A percentile compares a stretch with the other conserved stretches of the same genome.
Evolutionary conservation across 2,329 filamentous ascomycete species (phyloP).

Genomic region (Aspergillus latus): DNA sequence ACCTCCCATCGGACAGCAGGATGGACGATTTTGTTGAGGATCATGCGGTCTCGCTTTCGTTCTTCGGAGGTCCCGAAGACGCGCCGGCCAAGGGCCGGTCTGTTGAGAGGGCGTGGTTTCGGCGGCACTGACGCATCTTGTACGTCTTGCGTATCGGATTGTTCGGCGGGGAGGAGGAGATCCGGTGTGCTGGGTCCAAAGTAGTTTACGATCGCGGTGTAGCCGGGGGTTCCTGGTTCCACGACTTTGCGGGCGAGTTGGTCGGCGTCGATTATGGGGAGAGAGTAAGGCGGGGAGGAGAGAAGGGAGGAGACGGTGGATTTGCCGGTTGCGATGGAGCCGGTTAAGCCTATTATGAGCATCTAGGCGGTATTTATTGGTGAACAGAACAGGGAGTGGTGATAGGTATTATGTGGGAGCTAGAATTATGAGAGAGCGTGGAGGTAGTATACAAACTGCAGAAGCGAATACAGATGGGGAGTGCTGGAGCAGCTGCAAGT

Average conservation of each 20-base stretch:
- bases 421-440: background rate
- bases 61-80: constrained; percentile 82
- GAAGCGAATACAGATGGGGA: background rate
- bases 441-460: background rate
- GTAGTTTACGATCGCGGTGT: constrained; percentile 75
- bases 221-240: constrained; percentile 83
- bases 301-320: constrained; percentile 89
- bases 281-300: constrained; percentile 72
- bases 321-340: constrained; percentile 97
- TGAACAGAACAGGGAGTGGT: background rate
- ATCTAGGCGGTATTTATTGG: constrained; percentile 50
- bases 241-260: constrained; percentile 89
- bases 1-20: constrained; percentile 84
- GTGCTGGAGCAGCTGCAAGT: background rate
- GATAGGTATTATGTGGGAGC: background rate
- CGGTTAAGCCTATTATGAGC: constrained; percentile 93
- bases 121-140: constrained; percentile 41
- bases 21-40: constrained; percentile 88
- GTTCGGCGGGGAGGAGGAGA: constrained; percentile 62
- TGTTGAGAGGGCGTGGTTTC: constrained; percentile 67
- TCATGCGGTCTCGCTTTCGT: constrained; percentile 67
- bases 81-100: constrained; percentile 76
- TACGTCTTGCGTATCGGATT: constrained; percentile 15
- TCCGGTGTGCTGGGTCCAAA: constrained; percentile 84
- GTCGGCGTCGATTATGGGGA: constrained; percentile 94